These are phyloP conservation scores for Cenchrus purpureus DNA, from an alignment of 176 grass and related monocot species.

Conservation along the genomic window DNA sequence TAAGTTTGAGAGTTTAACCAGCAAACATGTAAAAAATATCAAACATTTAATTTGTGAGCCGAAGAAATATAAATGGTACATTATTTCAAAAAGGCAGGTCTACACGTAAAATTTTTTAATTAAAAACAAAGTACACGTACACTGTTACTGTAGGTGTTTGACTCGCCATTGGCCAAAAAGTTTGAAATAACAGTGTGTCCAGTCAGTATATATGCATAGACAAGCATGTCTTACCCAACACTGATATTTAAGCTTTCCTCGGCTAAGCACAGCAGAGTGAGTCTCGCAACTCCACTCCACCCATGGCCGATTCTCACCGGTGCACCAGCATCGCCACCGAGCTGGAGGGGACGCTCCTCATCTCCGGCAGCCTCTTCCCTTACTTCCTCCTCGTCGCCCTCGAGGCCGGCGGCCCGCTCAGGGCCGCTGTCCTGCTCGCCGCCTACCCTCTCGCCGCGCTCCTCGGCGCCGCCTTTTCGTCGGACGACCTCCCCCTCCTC, in stretches of 20 bases:
- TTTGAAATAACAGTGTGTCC: neutral
- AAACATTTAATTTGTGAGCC: too few relatives aligned
- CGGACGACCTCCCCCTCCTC: slow-evolving; percentile 19
- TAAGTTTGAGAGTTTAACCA: too few relatives aligned
- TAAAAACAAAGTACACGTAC: too few relatives aligned
- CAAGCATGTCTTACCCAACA: neutral
- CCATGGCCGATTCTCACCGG: neutral
- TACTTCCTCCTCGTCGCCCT: slow-evolving; percentile 75
- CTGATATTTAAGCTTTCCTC: neutral
- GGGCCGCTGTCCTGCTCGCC: slow-evolving; percentile 41
- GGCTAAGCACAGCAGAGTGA: neutral
- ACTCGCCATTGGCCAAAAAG: neutral
- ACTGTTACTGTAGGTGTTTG: too few relatives aligned
- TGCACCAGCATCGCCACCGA: slow-evolving; percentile 46
- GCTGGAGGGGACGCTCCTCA: slow-evolving; percentile 61
- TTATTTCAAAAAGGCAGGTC: too few relatives aligned
- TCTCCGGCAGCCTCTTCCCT: slow-evolving; percentile 55
- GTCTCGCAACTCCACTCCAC: neutral
- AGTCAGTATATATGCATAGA: neutral
- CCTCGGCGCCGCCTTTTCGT: slow-evolving; percentile 22
- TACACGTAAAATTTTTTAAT: too few relatives aligned
- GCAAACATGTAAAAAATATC: too few relatives aligned
- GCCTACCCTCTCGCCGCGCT: slow-evolving; percentile 44
- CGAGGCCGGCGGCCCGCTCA: slow-evolving; percentile 59
- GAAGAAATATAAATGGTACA: too few relatives aligned